Evolutionary conservation across 1,284 basidiomycete species (phyloP), one percentile per base, ranked within the genome.

Genomic region (Trichosporon ovoides): DNA sequence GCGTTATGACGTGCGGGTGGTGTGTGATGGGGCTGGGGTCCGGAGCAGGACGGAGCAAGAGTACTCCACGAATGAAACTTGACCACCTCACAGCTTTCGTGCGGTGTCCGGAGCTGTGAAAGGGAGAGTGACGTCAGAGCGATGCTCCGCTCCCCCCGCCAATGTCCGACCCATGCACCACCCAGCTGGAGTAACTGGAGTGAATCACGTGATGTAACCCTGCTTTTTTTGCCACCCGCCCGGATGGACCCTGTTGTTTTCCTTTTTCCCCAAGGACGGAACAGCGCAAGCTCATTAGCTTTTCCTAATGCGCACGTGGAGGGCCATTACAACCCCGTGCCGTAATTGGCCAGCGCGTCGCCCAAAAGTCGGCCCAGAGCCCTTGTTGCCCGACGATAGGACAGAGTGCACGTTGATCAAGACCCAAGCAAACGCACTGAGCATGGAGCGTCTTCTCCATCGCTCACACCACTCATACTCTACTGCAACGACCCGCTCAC

Each of bases 341-440:
- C 22, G 22, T 48, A 48, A 48, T 48, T 31, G 28, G 28, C 28
- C 28, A 31, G 9, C 28, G 28, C 28, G 5, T 22, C 22, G 43
- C n/a, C 22, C 43, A 48, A 48, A 48, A 48, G 43, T 48, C 43
- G 43, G 43, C n/a, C 28, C 24, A 31, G 43, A 22, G 16, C 43
- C n/a, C 24, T 16, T 28, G 24, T 31, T n/a, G 14, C 22, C 24
- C 43, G 43, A 48, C 40, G 28, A 20, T 22, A 28, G 43, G 43
- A 48, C 24, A 22, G 22, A 48, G 28, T 48, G 43, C 43, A 48
- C 43, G 43, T 48, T 48, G 43, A 48, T 48, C 43, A 28, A 12
- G 22, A 22, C 13, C 16, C n/a, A 18, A n/a, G n/a, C n/a, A n/a
- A n/a, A n/a, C n/a, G n/a, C 22, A 3, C 33, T n/a, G n/a, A n/a